A percentile compares a stretch with the other conserved stretches of the same genome.
Evolutionary conservation across 2,329 filamentous ascomycete genomes (phyloP).

Genomic region (Xylaria sp.): DNA sequence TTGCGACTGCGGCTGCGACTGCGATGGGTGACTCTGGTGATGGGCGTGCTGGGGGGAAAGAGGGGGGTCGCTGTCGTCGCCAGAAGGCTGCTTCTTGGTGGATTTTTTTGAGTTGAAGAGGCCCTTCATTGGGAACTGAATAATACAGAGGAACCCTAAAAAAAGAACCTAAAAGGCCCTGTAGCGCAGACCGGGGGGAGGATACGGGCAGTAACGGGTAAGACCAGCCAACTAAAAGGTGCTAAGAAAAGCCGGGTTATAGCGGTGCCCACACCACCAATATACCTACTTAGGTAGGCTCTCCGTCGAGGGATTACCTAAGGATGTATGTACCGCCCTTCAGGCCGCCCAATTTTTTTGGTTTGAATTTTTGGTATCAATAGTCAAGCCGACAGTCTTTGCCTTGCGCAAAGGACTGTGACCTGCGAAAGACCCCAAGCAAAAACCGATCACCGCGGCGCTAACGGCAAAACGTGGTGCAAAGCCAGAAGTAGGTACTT

Average conservation of each 20-base stretch:
- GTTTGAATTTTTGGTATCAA: constrained; percentile 3
- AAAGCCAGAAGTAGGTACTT: constrained; percentile 19
- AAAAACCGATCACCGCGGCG: neutral
- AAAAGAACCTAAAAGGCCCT: constrained; percentile 18
- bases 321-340: constrained; percentile 25
- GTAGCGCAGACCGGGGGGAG: constrained; percentile 15
- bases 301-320: constrained; percentile 31
- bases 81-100: constrained; percentile 49
- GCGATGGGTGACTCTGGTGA: constrained; percentile 38
- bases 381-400: constrained; percentile 19
- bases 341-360: constrained; percentile 12
- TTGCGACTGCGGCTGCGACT: constrained; percentile 21
- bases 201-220: constrained; percentile 22
- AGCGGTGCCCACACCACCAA: constrained; percentile 39
- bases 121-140: constrained; percentile 51
- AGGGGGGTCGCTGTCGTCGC: constrained; percentile 47
- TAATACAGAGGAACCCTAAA: constrained; percentile 28
- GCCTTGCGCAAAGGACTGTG: constrained; percentile 22
- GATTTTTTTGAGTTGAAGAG: constrained; percentile 52
- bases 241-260: constrained; percentile 34
- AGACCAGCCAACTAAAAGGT: constrained; percentile 26
- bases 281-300: too few species aligned
- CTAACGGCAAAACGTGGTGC: neutral
- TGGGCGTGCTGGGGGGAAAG: constrained; percentile 35
- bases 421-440: constrained; percentile 26